These are phyloP conservation scores for Nicotiana attenuata DNA, from an alignment of 257 asterid genomes.

Conservation along the genomic window DNA sequence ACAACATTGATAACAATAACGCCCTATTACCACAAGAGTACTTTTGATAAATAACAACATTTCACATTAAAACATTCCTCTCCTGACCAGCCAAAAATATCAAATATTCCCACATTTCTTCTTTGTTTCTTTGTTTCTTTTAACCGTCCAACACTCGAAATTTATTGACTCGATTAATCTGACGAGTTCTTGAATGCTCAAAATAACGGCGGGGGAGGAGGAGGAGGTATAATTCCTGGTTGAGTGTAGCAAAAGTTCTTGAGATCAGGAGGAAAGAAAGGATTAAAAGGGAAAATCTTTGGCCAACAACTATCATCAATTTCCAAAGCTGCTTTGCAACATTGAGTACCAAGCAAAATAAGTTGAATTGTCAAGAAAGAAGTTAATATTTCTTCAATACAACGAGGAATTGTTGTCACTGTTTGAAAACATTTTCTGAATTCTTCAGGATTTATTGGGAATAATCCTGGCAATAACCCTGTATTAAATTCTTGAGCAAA, in stretches of 20 bases:
- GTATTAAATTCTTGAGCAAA: background rate
- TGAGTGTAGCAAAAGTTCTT: conserved; percentile 11
- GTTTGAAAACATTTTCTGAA: too few species aligned
- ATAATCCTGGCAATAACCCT: background rate
- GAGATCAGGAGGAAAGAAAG: conserved; percentile 12
- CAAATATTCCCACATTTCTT: background rate
- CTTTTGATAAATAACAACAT: too few species aligned
- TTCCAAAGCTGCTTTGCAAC: conserved; percentile 16
- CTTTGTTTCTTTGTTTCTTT: too few species aligned
- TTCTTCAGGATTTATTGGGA: background rate
- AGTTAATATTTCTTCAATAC: conserved; percentile 2
- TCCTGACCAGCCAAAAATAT: background rate
- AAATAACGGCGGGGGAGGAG: background rate
- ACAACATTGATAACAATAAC: too few species aligned
- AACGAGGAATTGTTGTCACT: too few species aligned
- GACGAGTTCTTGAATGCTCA: background rate
- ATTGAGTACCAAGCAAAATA: conserved; percentile 17
- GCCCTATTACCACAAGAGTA: too few species aligned
- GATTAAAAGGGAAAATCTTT: conserved; percentile 18
- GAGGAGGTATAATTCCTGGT: background rate
- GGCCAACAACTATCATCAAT: conserved; percentile 30
- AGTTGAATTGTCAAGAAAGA: conserved; percentile 16
- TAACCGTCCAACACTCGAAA: too few species aligned
- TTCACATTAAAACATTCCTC: too few species aligned
- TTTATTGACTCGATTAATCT: background rate